Conservation (phyloP, 164 flowering plant genomes). For the Kingdonia uniflora region DNA sequence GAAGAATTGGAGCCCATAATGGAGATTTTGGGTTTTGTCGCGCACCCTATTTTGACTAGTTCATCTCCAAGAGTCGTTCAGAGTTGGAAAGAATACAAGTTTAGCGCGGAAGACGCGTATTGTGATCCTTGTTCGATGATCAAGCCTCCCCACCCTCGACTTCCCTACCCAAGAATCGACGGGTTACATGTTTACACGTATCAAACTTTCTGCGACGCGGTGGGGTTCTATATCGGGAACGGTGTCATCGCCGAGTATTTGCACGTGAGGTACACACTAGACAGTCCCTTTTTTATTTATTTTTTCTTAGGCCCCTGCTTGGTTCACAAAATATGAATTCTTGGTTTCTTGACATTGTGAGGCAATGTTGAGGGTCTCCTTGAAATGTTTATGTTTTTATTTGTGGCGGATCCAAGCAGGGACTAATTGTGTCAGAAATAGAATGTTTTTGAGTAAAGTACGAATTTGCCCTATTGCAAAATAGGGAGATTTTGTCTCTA, state of each 20-base stretch:
- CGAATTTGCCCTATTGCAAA: too few species aligned
- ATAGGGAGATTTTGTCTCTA: too few species aligned
- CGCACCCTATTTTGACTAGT: conserved; percentile 10
- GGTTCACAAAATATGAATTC: background rate
- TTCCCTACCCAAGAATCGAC: conserved; percentile 57
- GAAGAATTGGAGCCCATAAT: conserved; percentile 63
- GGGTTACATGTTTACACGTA: conserved; percentile 52
- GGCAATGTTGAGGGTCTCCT: background rate
- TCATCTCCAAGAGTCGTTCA: background rate
- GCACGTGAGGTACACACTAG: conserved; percentile 35
- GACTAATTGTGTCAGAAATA: background rate
- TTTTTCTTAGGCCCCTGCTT: background rate
- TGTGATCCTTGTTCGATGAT: conserved; percentile 2
- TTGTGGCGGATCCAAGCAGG: background rate
- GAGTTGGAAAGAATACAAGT: conserved; percentile 46
- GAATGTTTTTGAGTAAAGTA: too few species aligned
- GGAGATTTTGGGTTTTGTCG: conserved; percentile 41
- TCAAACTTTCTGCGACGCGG: conserved; percentile 51
- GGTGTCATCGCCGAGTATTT: conserved; percentile 42
- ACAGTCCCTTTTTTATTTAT: background rate
- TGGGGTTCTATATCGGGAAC: conserved; percentile 34
- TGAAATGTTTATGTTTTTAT: background rate
- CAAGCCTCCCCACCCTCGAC: conserved; percentile 28
- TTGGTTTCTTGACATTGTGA: background rate
- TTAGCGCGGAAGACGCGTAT: conserved; percentile 12